Conservation (phyloP, 306 rosid genomes). For the Alnus glutinosa region DNA sequence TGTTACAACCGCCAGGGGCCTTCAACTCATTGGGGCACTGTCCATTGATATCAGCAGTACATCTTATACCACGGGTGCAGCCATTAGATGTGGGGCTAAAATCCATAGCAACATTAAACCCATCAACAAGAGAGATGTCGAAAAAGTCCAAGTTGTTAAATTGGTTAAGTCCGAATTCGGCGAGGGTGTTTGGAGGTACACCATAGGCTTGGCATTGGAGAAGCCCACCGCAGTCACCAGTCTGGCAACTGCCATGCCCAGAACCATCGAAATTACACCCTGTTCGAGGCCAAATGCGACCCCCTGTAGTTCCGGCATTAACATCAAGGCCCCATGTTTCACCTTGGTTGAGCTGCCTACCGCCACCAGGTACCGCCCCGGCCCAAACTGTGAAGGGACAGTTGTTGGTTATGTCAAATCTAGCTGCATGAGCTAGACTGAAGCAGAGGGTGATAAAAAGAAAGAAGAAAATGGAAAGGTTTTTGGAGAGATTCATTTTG, state of each 20-base stretch:
- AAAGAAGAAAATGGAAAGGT: conserved; percentile 1
- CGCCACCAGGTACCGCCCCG: conserved; percentile 29
- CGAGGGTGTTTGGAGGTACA: conserved; percentile 54
- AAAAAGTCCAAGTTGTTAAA: conserved; percentile 44
- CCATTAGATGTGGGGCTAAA: too few relatives aligned
- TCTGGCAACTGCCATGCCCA: conserved; percentile 50
- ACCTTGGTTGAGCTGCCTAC: conserved; percentile 21
- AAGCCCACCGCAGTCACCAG: conserved; percentile 56
- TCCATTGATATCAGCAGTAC: conserved; percentile 35
- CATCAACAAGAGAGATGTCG: too few relatives aligned
- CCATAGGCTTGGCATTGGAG: conserved; percentile 20
- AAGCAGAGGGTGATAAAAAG: conserved; percentile 24
- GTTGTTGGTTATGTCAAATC: conserved; percentile 44
- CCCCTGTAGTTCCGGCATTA: conserved; percentile 27
- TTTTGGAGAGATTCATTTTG: conserved; percentile 22
- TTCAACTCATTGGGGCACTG: conserved; percentile 52
- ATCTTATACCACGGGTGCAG: too few relatives aligned
- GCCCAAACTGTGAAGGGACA: conserved; percentile 51
- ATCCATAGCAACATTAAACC: too few relatives aligned
- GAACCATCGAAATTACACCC: conserved; percentile 51
- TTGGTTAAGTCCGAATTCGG: conserved; percentile 53
- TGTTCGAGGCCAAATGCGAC: conserved; percentile 78
- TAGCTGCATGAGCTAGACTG: conserved; percentile 27
- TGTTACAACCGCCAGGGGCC: conserved; percentile 51
- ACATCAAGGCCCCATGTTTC: conserved; percentile 47